Evolutionary conservation across 768 basidiomycete species (phyloP), one percentile per base, ranked within the genome.

Genomic region (Cytidiella melzeri): DNA sequence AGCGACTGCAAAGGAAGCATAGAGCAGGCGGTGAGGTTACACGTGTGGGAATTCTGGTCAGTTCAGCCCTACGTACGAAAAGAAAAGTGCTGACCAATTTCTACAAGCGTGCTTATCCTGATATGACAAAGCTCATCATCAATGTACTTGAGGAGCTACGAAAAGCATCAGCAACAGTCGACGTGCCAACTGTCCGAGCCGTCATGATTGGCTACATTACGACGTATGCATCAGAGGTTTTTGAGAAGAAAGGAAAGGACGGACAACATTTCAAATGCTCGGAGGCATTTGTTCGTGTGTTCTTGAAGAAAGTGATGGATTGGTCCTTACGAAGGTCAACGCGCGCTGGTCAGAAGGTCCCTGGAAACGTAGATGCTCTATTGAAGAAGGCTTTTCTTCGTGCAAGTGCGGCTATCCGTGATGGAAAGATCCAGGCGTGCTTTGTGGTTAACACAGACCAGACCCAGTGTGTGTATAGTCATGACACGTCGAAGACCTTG

Each of bases 371-470:
- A 15, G 56, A 64, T 15, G 55, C 64, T 1, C 19, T 57, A 3
- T 54, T 54, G 6, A 25, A 46, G 1, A 34, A 53, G 0, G 46
- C 63, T 0, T 52, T 57, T 41, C 21, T 70, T 1, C 52, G 62
- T 1, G 48, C 59, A 25, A 65, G 62, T 1, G 51, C 57, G 15
- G 25, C 45, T 1, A 64, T 69, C 23, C 54, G 60, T 10, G 53
- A 69, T 0, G 24, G 64, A 7, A 52, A 53, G 9, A 57, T 72
- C 4, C 63, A 61, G 0, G 45, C 62, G 1, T 53, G 15, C 1
- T 57, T 71, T 2, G 43, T 48, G 4, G 65, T 69, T 40, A 70
- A 74, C 47, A 53, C 55, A 0, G 69, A 75, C 55, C 72, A 75
- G 44, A 69, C 66, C 2, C 65, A 71, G 27, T 30, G 63, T 5